Conservation (phyloP, 2,329 filamentous ascomycete species). For the Arthrobotrys entomopaga region DNA sequence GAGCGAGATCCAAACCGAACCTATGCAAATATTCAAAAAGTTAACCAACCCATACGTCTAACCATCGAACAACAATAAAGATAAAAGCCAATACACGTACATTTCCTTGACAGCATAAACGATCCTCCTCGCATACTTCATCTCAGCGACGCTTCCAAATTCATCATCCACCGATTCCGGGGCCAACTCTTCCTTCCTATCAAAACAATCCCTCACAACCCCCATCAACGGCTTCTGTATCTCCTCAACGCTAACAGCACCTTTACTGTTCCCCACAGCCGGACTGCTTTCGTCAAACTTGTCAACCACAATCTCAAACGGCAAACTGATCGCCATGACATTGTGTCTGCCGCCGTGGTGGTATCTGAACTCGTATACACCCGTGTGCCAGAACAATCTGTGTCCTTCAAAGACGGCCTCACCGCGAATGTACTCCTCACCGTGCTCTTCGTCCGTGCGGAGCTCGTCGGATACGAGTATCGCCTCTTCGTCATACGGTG, state of each 20-base stretch:
- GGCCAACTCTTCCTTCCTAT: constrained; percentile 89
- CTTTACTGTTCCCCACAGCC: constrained; percentile 60
- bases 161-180: constrained; percentile 80
- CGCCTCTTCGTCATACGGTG: constrained; percentile 79
- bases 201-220: constrained; percentile 89
- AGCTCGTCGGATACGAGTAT: constrained; percentile 76
- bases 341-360: constrained; percentile 93
- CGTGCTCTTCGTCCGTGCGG: constrained; percentile 61
- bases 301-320: constrained; percentile 87
- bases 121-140: constrained; percentile 88
- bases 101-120: constrained; percentile 96
- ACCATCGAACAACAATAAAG: neutral
- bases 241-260: constrained; percentile 61
- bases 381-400: constrained; percentile 96
- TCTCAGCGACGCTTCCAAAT: constrained; percentile 85
- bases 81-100: constrained; percentile 65
- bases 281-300: constrained; percentile 73
- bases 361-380: constrained; percentile 95
- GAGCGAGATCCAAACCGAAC: constrained; percentile 93
- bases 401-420: constrained; percentile 90
- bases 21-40: constrained; percentile 60
- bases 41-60: constrained; percentile 1
- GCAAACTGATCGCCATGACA: constrained; percentile 91
- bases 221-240: constrained; percentile 79
- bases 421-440: constrained; percentile 73